phyloP scores from a whole-genome alignment of 192 early-diverging fungal species.

The Glomus cerebriforme region DNA sequence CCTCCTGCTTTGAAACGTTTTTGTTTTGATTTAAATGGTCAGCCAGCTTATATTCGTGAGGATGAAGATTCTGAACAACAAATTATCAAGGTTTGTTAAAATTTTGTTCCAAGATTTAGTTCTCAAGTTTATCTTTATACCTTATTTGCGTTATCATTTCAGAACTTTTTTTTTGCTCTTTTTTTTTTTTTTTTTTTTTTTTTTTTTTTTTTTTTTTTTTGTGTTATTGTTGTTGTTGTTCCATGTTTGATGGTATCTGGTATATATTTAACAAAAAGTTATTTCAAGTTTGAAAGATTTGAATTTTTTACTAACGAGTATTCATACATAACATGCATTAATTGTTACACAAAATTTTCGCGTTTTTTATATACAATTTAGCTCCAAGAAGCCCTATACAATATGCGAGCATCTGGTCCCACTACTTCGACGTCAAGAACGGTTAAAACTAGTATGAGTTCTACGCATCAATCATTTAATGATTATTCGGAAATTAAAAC shows the following conservation, averaged over 20 bases:
- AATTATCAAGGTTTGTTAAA: conserved; percentile 38
- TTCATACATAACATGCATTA: background rate
- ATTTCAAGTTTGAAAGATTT: background rate
- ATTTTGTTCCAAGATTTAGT: background rate
- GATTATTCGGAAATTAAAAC: conserved; percentile 7
- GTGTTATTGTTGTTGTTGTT: too few relatives aligned
- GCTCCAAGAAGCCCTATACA: conserved; percentile 49
- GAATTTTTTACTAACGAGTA: background rate
- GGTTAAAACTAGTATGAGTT: conserved; percentile 27
- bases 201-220: too few relatives aligned
- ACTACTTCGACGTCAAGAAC: conserved; percentile 35
- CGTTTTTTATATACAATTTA: conserved; percentile 9
- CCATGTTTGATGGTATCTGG: background rate
- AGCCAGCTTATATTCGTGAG: conserved; percentile 69
- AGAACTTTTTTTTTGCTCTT: background rate
- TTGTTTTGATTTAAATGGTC: conserved; percentile 77
- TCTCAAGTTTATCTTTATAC: background rate
- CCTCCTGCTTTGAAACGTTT: conserved; percentile 80
- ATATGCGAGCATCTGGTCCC: conserved; percentile 46
- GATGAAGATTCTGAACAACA: conserved; percentile 55
- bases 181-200: background rate
- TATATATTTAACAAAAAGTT: background rate
- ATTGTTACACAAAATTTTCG: background rate
- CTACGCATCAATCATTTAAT: conserved; percentile 16
- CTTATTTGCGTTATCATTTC: background rate